These are phyloP conservation scores for Colletotrichum cordylinicola DNA, from an alignment of 2,329 filamentous ascomycete genomes.

Conservation along the genomic window DNA sequence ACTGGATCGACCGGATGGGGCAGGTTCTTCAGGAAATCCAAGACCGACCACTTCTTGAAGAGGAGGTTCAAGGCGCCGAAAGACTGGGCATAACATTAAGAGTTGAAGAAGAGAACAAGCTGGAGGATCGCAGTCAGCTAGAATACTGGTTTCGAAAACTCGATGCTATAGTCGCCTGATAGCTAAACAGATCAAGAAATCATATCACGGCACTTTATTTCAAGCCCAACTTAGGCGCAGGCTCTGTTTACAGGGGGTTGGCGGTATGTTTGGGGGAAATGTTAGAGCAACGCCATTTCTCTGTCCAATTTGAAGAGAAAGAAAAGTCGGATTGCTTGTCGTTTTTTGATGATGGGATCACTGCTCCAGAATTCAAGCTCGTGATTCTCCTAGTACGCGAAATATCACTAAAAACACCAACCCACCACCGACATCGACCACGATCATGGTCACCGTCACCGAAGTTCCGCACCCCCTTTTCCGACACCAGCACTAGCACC, in stretches of 20 bases:
- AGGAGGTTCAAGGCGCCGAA: neutral
- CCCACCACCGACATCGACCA: fast-evolving
- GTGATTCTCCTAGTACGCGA: too few species aligned
- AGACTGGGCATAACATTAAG: neutral
- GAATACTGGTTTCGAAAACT: neutral
- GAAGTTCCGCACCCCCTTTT: neutral
- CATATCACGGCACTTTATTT: too few species aligned
- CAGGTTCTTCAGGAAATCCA: neutral
- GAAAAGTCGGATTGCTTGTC: too few species aligned
- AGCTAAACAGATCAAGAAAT: too few species aligned
- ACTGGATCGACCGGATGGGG: neutral
- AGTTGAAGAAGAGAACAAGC: neutral
- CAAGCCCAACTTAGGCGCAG: too few species aligned
- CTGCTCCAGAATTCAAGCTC: fast-evolving
- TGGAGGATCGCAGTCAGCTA: fast-evolving
- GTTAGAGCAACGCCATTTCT: too few species aligned
- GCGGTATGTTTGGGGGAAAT: too few species aligned
- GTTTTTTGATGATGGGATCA: fast-evolving
- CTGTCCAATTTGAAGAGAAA: too few species aligned
- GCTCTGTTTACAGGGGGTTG: too few species aligned
- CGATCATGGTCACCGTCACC: too few species aligned
- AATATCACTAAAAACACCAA: neutral
- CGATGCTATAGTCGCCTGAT: neutral
- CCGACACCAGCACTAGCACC: neutral
- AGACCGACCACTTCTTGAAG: neutral